Evolutionary conservation across 345 rosid genomes (phyloP).

Genomic region (Arabis hirsuta): DNA sequence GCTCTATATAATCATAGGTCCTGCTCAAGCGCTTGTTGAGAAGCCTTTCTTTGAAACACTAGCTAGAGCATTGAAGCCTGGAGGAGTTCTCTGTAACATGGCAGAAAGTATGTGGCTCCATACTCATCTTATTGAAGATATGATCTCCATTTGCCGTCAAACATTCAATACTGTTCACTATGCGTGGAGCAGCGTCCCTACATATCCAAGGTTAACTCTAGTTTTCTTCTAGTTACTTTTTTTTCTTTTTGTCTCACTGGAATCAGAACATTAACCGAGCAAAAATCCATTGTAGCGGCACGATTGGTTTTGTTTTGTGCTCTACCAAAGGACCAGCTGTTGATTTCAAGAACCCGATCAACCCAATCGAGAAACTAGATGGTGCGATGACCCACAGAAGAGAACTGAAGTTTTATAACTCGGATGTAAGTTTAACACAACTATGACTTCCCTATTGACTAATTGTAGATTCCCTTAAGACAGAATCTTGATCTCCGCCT

Average conservation of each 20-base stretch:
- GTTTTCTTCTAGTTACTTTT: slow-evolving; percentile 7
- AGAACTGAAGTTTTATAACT: slow-evolving; percentile 81
- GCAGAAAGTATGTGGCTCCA: slow-evolving; percentile 99
- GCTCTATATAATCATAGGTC: slow-evolving; percentile 57
- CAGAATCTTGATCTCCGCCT: slow-evolving; percentile 8
- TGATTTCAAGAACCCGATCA: slow-evolving; percentile 82
- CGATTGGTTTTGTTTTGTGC: slow-evolving; percentile 87
- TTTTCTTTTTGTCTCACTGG: neutral
- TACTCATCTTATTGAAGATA: slow-evolving; percentile 88
- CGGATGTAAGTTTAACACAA: slow-evolving; percentile 58
- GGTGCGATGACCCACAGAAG: slow-evolving; percentile 65
- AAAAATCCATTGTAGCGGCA: slow-evolving; percentile 61
- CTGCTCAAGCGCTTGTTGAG: slow-evolving; percentile 93
- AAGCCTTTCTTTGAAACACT: slow-evolving; percentile 88
- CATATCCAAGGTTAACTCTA: slow-evolving; percentile 81
- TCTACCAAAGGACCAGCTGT: slow-evolving; percentile 77
- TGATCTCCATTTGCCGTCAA: slow-evolving; percentile 72
- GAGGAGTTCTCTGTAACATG: slow-evolving; percentile 96
- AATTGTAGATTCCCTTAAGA: neutral
- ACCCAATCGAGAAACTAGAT: slow-evolving; percentile 86
- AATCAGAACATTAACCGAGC: neutral
- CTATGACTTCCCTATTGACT: slow-evolving; percentile 5
- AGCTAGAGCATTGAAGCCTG: slow-evolving; percentile 83
- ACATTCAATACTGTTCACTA: slow-evolving; percentile 85
- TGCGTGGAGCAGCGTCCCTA: slow-evolving; percentile 97